phyloP scores from a whole-genome alignment of 2,329 filamentous ascomycete genomes.

The Penicillium sp. region DNA sequence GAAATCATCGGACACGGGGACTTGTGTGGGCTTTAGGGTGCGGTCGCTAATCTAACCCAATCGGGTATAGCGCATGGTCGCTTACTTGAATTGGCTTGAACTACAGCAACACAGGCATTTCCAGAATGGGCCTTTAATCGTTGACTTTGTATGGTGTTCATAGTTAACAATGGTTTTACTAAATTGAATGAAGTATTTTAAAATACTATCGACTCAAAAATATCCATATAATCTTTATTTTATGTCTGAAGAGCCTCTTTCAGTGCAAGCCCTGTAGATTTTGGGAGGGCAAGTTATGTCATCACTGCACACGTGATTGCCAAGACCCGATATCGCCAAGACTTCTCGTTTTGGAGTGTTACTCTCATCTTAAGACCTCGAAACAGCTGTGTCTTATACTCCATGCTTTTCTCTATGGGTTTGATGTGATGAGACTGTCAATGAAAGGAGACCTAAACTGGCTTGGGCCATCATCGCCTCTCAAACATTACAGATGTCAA shows the following conservation, averaged over 20 bases:
- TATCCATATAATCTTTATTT: neutral
- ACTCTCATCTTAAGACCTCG: neutral
- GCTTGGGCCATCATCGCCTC: neutral
- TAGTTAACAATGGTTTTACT: neutral
- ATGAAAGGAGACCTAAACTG: neutral
- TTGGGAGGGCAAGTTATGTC: slow-evolving; percentile 5
- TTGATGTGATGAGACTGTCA: neutral
- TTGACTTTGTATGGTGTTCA: neutral
- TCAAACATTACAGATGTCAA: neutral
- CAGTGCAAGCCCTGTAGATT: slow-evolving; percentile 2
- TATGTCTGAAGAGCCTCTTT: neutral
- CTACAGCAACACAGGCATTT: neutral
- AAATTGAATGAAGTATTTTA: neutral
- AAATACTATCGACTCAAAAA: neutral
- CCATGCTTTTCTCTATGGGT: neutral
- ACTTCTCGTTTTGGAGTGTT: neutral
- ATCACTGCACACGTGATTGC: neutral
- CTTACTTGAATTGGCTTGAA: slow-evolving; percentile 11
- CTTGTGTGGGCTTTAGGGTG: slow-evolving; percentile 49
- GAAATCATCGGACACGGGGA: slow-evolving; percentile 41
- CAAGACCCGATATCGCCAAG: neutral
- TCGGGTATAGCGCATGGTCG: slow-evolving; percentile 33
- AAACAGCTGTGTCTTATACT: neutral
- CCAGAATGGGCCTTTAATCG: neutral
- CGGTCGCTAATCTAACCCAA: slow-evolving; percentile 48